Conservation (phyloP, 805 yeast genomes). For the Lipomyces lipofer region DNA sequence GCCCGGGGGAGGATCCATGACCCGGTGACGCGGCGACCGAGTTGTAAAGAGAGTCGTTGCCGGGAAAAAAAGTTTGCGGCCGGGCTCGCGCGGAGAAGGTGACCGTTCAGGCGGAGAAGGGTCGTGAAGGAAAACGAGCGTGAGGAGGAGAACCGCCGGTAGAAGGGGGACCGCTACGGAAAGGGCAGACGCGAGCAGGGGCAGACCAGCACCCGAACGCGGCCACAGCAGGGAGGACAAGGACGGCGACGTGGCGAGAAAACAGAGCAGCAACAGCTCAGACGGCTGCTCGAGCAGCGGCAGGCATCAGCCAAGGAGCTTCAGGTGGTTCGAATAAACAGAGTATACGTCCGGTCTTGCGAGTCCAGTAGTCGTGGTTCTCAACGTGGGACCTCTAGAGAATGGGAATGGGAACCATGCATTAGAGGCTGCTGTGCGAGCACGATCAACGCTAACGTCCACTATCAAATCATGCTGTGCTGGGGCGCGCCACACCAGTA, state of each 20-base stretch:
- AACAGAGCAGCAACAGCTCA: slow-evolving; percentile 14
- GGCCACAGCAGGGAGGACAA: slow-evolving; percentile 13
- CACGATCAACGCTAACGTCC: no score
- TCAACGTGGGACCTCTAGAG: no score
- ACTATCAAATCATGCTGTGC: no score
- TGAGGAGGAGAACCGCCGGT: slow-evolving; percentile 12
- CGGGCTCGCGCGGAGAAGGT: not conserved
- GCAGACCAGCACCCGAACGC: slow-evolving; percentile 18
- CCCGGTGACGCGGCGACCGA: not conserved
- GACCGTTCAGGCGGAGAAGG: slow-evolving; percentile 4
- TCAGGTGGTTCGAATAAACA: no score
- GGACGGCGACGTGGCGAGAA: slow-evolving; percentile 21
- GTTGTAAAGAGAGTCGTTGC: not conserved
- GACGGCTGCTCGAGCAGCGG: slow-evolving; percentile 10
- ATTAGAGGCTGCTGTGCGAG: no score
- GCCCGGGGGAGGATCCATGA: slow-evolving; percentile 1
- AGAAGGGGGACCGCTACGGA: slow-evolving; percentile 25
- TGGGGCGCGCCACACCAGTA: no score
- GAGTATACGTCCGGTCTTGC: no score
- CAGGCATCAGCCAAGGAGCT: not conserved
- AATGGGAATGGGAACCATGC: not conserved
- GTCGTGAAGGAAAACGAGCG: slow-evolving; percentile 8
- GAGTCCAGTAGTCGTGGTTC: not conserved
- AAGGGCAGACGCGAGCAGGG: slow-evolving; percentile 22
- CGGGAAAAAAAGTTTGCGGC: not conserved